Percentiles rank a stretch among this genome's conserved stretches.
These are phyloP conservation scores for Cryptococcus sp. DNA, from an alignment of 1,284 basidiomycete genomes.

Conservation along the genomic window DNA sequence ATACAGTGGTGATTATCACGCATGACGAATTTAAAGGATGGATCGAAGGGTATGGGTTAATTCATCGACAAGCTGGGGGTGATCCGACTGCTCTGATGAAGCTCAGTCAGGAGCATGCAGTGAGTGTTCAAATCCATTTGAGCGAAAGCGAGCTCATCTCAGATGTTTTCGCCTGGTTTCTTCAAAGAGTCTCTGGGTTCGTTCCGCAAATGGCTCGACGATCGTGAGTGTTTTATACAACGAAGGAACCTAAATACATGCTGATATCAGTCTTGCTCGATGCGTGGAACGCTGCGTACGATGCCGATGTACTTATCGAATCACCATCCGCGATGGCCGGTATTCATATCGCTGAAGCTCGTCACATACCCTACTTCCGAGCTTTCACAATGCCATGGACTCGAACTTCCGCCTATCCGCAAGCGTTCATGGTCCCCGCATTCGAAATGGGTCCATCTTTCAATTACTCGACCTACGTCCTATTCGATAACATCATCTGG, in stretches of 20 bases:
- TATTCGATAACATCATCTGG: constrained; percentile 76
- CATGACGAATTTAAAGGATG: constrained; percentile 61
- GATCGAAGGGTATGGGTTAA: constrained; percentile 63
- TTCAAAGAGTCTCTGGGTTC: constrained; percentile 64
- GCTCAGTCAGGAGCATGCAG: constrained; percentile 55
- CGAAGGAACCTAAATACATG: neutral
- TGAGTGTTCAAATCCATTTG: constrained; percentile 16
- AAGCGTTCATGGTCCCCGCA: constrained; percentile 58
- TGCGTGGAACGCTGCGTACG: constrained; percentile 66
- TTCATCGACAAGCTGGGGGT: constrained; percentile 66
- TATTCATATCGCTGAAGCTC: constrained; percentile 72
- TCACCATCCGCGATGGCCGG: constrained; percentile 71
- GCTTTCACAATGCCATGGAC: constrained; percentile 74
- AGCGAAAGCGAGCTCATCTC: constrained; percentile 3
- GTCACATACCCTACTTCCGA: constrained; percentile 63
- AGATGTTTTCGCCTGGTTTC: constrained; percentile 80
- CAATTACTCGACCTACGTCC: constrained; percentile 47
- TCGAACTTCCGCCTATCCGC: constrained; percentile 61
- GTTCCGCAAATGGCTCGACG: constrained; percentile 73
- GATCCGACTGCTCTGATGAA: constrained; percentile 67
- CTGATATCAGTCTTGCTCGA: constrained; percentile 57
- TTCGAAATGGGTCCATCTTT: constrained; percentile 49
- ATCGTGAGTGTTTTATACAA: constrained; percentile 55
- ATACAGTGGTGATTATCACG: constrained; percentile 56
- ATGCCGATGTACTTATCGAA: constrained; percentile 65